These are phyloP conservation scores for Combretum micranthum DNA, from an alignment of 345 rosid species.

Conservation along the genomic window DNA sequence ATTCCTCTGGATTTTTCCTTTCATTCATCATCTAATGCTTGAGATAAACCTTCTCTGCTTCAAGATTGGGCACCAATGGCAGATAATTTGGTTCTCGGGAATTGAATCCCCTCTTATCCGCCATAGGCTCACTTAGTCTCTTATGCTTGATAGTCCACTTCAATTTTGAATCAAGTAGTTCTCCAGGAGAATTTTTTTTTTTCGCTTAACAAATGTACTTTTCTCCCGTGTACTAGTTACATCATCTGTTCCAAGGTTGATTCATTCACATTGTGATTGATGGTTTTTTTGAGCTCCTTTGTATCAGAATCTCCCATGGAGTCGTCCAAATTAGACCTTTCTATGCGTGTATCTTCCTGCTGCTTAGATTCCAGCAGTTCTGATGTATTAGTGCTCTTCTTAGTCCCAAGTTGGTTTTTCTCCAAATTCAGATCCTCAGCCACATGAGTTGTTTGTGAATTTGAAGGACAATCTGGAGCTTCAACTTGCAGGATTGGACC, in stretches of 20 bases:
- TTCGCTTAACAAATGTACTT: slow-evolving; percentile 11
- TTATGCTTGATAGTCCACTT: slow-evolving; percentile 36
- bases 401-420: too few relatives aligned
- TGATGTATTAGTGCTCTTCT: too few relatives aligned
- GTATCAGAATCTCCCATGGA: slow-evolving; percentile 16
- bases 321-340: slow-evolving; percentile 12
- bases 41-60: slow-evolving; percentile 65
- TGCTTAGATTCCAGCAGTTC: slow-evolving; percentile 13
- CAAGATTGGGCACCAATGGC: slow-evolving; percentile 45
- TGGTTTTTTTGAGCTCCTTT: slow-evolving; percentile 18
- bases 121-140: slow-evolving; percentile 22
- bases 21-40: slow-evolving; percentile 67
- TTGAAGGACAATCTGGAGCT: too few relatives aligned
- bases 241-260: slow-evolving; percentile 3
- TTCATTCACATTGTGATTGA: slow-evolving; percentile 14
- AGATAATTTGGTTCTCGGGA: slow-evolving; percentile 83
- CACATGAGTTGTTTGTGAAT: too few relatives aligned
- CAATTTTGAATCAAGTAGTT: slow-evolving; percentile 10
- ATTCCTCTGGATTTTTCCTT: slow-evolving; percentile 74
- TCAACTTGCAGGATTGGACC: too few relatives aligned
- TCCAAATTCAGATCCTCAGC: too few relatives aligned
- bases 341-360: slow-evolving; percentile 10
- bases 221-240: too few relatives aligned
- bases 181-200: slow-evolving; percentile 26
- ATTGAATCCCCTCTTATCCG: slow-evolving; percentile 43